These are phyloP conservation scores for Carpinus viminea DNA, from an alignment of 306 rosid genomes.

Conservation along the genomic window DNA sequence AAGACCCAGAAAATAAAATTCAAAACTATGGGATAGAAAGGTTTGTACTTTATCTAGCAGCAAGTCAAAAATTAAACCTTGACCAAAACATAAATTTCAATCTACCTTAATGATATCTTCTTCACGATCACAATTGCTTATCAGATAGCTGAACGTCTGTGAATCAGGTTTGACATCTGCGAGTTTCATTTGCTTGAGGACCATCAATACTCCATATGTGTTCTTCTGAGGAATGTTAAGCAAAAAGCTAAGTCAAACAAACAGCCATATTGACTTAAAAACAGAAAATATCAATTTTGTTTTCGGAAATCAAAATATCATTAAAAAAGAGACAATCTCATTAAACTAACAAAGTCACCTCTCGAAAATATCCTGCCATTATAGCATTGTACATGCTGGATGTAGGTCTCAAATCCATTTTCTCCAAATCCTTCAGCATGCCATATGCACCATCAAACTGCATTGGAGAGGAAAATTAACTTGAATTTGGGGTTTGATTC, in stretches of 20 bases:
- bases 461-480: slow-evolving; percentile 29
- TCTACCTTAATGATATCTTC: slow-evolving; percentile 66
- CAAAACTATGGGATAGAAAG: slow-evolving; percentile 4
- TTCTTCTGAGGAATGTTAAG: slow-evolving; percentile 61
- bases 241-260: slow-evolving; percentile 12
- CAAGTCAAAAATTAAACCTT: slow-evolving; percentile 20
- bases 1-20: slow-evolving; percentile 12
- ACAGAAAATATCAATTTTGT: slow-evolving; percentile 8
- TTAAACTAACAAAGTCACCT: slow-evolving; percentile 54
- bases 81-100: slow-evolving; percentile 19
- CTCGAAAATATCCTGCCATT: slow-evolving; percentile 85
- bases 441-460: slow-evolving; percentile 70
- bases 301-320: slow-evolving; percentile 19
- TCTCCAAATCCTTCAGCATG: slow-evolving; percentile 54
- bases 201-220: slow-evolving; percentile 44
- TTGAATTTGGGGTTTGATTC: slow-evolving; percentile 16
- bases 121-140: slow-evolving; percentile 58
- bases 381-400: slow-evolving; percentile 72
- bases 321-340: slow-evolving; percentile 5
- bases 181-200: slow-evolving; percentile 62
- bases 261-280: neutral
- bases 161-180: slow-evolving; percentile 71
- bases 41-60: slow-evolving; percentile 4
- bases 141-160: slow-evolving; percentile 60
- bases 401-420: slow-evolving; percentile 50